Evolutionary conservation across 805 yeast species (phyloP), one percentile per base, ranked within the genome.

Genomic region (Candida boidinii): DNA sequence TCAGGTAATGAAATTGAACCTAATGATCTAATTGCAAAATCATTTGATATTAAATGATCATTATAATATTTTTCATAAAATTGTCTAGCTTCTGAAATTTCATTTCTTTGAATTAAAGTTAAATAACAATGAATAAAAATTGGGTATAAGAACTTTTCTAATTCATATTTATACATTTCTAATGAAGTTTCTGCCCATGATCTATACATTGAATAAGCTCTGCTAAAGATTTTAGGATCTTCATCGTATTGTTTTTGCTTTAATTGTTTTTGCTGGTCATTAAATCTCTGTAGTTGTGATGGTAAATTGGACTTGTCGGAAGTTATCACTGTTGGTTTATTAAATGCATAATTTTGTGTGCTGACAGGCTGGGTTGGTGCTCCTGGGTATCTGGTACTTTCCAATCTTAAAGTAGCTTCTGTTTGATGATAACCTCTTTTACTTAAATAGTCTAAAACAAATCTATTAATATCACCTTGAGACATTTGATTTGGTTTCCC

Each of bases 401-500:
- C 99, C 39, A 87, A 75, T 40, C 98, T 73, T 31, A 92, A 68
- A 79, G 88, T 84, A 3, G 95, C 87, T 54, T 92, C 99, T 0
- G 98, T 90, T 44, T 80, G 76, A 45, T 83, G 88, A 51, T 86
- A 92, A 3, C 99, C 99, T 54, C 88, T 87, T 49, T 92, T 90
- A 54, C 79, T 82, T 44, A 92, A 68, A 48, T 90, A 92, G 47
- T 92, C 98, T 48, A 92, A 66, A 22, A 92, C 97, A 50, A 92
- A 85, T 41, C 92, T 66, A 55, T 88, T 90, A 52, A 92, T 67
- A 54, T 92, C 97, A 5, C 90, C 87, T 30, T 84, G 86, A 0
- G 94, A 77, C 39, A 76, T 74, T 42, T 69, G 74, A 6, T 53
- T 56, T 17, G 36, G 35, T 11, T 41, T 25, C 35, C 39, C 9